A percentile compares a stretch with the other conserved stretches of the same genome.
phyloP scores from a whole-genome alignment of 2,329 filamentous ascomycete genomes.

The Trichophyton simii region DNA sequence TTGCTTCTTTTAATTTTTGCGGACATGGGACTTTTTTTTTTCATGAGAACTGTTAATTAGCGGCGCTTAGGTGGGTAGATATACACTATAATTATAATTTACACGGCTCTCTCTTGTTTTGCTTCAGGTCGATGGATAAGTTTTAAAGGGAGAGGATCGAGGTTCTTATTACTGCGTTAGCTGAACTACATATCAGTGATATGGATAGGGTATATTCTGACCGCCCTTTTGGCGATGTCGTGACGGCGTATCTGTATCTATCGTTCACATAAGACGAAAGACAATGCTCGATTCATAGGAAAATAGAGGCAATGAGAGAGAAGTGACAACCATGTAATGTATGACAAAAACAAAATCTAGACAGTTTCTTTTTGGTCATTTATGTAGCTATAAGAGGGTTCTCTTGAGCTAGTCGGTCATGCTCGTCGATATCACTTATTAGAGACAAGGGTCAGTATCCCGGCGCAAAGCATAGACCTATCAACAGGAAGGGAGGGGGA shows the following conservation, averaged over 20 bases:
- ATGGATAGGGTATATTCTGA: no score
- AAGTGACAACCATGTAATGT: not conserved
- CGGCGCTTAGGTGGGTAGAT: not conserved
- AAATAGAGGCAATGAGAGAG: not conserved
- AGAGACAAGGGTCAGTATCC: not conserved
- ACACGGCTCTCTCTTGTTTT: not conserved
- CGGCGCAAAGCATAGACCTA: not conserved
- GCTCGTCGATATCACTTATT: slow-evolving; percentile 70
- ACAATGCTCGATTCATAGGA: not conserved
- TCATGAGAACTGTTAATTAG: not conserved
- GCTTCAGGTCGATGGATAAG: no score
- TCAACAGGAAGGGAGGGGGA: not conserved
- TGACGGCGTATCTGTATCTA: no score
- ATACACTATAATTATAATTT: not conserved
- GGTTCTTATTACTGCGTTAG: no score
- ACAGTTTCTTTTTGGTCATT: not conserved
- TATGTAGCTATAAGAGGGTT: slow-evolving; percentile 4
- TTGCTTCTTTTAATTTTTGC: not conserved
- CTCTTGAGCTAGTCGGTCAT: slow-evolving; percentile 53
- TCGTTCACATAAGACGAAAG: no score
- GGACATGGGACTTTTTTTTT: not conserved
- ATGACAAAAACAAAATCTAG: not conserved
- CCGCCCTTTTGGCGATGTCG: no score
- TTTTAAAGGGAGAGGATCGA: no score
- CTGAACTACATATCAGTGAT: no score